Evolutionary conservation across 441 rosid genomes (phyloP), one percentile per base, ranked within the genome.

Genomic region (Croton setiger): DNA sequence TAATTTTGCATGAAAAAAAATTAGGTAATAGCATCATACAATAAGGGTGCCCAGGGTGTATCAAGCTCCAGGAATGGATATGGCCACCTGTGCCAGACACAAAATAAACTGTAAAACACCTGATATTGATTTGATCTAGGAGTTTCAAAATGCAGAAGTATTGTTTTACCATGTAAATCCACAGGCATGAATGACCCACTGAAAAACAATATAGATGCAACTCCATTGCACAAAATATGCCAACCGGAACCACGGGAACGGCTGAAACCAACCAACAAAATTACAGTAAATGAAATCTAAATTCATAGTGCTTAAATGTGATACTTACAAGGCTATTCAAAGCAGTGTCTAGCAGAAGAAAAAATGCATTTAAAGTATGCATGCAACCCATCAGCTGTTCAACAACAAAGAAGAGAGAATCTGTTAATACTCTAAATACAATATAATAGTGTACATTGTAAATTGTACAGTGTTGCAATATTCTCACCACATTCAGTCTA

Each of bases 161-260:
- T 7, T 33, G 63, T 60, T 72, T 75, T 84, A 91, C 97, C 95
- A 87, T 63, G 89, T 72, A 69, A 88, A 76, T 6, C 98, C 96
- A 68, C 86, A 83, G 63, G 90, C 91, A 70, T 94, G 98, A 71
- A 91, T 78, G 69, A 83, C 77, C 98, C 97, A 94, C 66, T 90
- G 96, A 81, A 91, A 90, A 64, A 86, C 78, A 39, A 84, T 78
- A 37, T 94, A 94, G 51, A 87, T 56, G 69, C 93, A 87, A 78
- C 92, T 91, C 97, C 96, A 94, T 61, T 75, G 85, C 21, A 94
- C 83, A 65, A 89, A 94, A 73, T 94, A 94, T 9, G 93, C 85
- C 0, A 91, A 51, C 72, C 96, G 83, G 78, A 87, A 87, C 96
- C 92, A 87, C 23, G 96, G 98, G 64, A 89, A 94, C 17, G 86